Percentiles rank a stretch among this genome's conserved stretches.
Conservation (phyloP, 805 yeast species). For the Yamadazyma scolyti region DNA sequence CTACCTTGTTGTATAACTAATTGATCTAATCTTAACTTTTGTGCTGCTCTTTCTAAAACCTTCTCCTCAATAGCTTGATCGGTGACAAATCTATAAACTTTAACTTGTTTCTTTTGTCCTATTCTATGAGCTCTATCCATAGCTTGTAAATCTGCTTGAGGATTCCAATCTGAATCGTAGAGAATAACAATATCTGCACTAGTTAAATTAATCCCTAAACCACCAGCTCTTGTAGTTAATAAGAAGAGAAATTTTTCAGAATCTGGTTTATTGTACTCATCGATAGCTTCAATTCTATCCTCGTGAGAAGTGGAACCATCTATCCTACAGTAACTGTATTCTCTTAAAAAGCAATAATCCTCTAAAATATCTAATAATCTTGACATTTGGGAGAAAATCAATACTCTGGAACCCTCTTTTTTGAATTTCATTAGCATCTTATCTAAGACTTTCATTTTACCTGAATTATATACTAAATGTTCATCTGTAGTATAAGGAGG, state of each 20-base stretch:
- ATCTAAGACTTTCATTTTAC: constrained; percentile 86
- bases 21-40: constrained; percentile 87
- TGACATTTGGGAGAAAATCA: constrained; percentile 92
- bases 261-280: constrained; percentile 80
- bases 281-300: constrained; percentile 88
- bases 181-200: constrained; percentile 87
- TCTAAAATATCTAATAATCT: constrained; percentile 85
- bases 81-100: constrained; percentile 88
- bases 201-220: constrained; percentile 89
- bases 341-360: constrained; percentile 85
- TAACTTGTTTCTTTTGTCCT: constrained; percentile 94
- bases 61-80: constrained; percentile 96
- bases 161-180: constrained; percentile 96
- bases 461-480: constrained; percentile 85
- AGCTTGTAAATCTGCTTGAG: constrained; percentile 96
- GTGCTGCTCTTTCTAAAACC: constrained; percentile 93
- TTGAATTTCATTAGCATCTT: constrained; percentile 71
- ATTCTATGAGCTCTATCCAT: constrained; percentile 98
- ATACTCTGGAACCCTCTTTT: constrained; percentile 79
- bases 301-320: constrained; percentile 94
- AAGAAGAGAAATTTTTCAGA: constrained; percentile 81
- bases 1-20: constrained; percentile 94
- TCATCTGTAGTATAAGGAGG: constrained; percentile 97
- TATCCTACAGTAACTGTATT: constrained; percentile 82
- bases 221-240: constrained; percentile 95